Conservation (phyloP, 2,329 filamentous ascomycete genomes). For the Pestalotiopsis sp. region DNA sequence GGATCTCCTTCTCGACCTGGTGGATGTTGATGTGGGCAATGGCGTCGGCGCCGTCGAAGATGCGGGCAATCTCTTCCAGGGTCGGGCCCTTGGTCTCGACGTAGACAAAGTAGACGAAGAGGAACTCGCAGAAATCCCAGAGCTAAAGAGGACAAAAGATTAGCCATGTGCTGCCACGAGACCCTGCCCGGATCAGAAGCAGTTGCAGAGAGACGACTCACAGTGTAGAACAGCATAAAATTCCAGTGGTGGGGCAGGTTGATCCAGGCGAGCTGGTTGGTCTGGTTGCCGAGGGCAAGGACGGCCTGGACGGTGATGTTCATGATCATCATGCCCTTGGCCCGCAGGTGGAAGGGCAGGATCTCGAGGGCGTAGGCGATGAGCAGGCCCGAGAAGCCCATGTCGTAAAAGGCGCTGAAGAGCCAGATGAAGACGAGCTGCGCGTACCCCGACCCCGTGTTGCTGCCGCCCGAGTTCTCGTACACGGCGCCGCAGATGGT, state of each 20-base stretch:
- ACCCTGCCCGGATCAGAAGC: too few species aligned
- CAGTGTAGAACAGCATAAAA: constrained; percentile 66
- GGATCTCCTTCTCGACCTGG: constrained; percentile 56
- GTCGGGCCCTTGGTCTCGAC: constrained; percentile 71
- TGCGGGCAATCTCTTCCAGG: constrained; percentile 68
- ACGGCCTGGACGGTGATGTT: constrained; percentile 64
- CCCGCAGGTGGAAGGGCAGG: constrained; percentile 57
- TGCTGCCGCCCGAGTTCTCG: constrained; percentile 44
- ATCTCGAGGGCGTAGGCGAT: constrained; percentile 60
- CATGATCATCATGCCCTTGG: constrained; percentile 64
- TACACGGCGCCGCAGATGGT: constrained; percentile 54
- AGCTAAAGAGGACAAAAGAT: constrained; percentile 28
- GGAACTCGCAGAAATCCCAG: constrained; percentile 60
- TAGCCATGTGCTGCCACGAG: background rate
- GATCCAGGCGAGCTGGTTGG: constrained; percentile 64
- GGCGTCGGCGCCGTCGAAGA: constrained; percentile 64
- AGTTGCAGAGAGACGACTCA: constrained; percentile 25
- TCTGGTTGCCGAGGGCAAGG: constrained; percentile 61
- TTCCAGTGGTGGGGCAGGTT: constrained; percentile 61
- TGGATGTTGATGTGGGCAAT: constrained; percentile 55
- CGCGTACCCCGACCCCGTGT: constrained; percentile 47
- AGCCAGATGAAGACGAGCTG: constrained; percentile 61
- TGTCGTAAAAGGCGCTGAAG: constrained; percentile 60
- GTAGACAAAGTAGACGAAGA: constrained; percentile 67
- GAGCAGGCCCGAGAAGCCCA: constrained; percentile 59